Evolutionary conservation across 768 basidiomycete genomes (phyloP), one percentile per base, ranked within the genome.

Genomic region (Megacollybia marginata): DNA sequence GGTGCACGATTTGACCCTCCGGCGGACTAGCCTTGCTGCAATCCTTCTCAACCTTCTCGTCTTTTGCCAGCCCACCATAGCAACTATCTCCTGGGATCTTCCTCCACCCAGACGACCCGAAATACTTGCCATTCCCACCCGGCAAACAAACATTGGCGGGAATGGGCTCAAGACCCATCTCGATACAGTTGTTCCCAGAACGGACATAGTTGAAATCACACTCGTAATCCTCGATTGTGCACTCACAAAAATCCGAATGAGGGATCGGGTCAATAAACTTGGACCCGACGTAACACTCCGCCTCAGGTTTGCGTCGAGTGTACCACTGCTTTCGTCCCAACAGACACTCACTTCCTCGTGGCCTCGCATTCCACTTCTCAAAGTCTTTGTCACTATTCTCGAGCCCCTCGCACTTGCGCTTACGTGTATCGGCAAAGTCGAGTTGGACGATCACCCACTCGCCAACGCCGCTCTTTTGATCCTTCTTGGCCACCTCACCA

Each of bases 261-360:
- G 75, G 83, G 9, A 86, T 79, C 0, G 94, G 93, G 59, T 96
- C 94, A 32, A 73, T 67, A 69, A 88, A 99, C 66, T 96, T 91
- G 48, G 93, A 73, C 0, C 88, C 91, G 12, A 99, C 85, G 55
- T 89, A 96, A 56, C 96, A 99, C 48, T 91, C 73, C 1, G 84
- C 88, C 49, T 87, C 75, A 0, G 77, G 63, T 66, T 92, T 98
- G 62, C 93, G 77, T 18, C 96, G 80, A 47, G 66, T 74, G 65
- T 95, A 99, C 85, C 88, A 97, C 87, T 98, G 95, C 90, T 94
- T 60, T 43, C 89, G 91, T 1, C 95, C 95, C 91, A 98, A 94
- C 19, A 98, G 66, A 65, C 95, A 98, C 55, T 90, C 79, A 33
- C 74, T 72, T 44, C 75, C 76, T 13, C 64, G 70, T 13, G 75